Conservation (phyloP, 192 early-diverging fungal genomes). For the Diversispora epigaea region DNA sequence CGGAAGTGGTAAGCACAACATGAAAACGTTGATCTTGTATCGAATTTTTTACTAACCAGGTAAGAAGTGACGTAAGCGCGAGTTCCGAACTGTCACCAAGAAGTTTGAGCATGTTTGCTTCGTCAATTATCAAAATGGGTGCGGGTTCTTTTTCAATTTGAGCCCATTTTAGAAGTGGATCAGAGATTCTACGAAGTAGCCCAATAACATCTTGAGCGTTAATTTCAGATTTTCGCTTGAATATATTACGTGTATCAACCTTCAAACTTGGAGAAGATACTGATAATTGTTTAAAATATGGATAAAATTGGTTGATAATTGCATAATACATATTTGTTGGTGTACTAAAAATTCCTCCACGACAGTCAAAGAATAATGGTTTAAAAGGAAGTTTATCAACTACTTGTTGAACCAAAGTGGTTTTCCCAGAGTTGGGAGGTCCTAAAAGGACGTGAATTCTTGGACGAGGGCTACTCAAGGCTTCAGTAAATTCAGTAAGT, state of each 20-base stretch:
- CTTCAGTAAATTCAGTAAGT: not conserved
- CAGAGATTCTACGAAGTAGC: not conserved
- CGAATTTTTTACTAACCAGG: not conserved
- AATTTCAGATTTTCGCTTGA: not conserved
- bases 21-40: conserved; percentile 13
- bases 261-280: too few species aligned
- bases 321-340: conserved; percentile 15
- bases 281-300: not conserved
- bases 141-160: not conserved
- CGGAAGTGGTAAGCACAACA: not conserved
- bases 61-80: conserved; percentile 1
- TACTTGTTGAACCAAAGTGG: conserved; percentile 16
- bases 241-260: not conserved
- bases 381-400: not conserved
- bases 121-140: conserved; percentile 9
- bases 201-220: not conserved
- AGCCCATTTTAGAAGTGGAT: not conserved
- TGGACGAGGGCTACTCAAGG: not conserved
- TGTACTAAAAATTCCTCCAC: not conserved
- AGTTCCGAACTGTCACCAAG: not conserved
- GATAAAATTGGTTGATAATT: not conserved
- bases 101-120: not conserved
- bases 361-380: not conserved
- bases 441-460: conserved; percentile 19
- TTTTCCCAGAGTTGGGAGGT: conserved; percentile 10